Percentiles rank a stretch among this genome's conserved stretches.
These are phyloP conservation scores for Trichosporon sp. DNA, from an alignment of 1,284 basidiomycete genomes.

Conservation along the genomic window DNA sequence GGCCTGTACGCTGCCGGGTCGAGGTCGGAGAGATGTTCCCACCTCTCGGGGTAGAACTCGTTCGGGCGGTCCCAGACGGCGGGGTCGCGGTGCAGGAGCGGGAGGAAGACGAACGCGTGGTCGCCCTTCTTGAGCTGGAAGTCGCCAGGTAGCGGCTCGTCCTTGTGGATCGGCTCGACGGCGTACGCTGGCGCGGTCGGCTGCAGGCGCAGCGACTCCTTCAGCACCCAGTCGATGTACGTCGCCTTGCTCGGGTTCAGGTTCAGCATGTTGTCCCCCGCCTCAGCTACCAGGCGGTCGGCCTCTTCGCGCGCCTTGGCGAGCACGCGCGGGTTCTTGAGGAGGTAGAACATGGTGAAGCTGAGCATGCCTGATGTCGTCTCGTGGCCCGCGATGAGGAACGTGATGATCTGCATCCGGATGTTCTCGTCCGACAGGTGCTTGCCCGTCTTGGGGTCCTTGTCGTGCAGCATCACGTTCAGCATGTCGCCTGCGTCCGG, in stretches of 20 bases:
- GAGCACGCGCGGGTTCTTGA: conserved; percentile 60
- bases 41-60: conserved; percentile 47
- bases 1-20: conserved; percentile 48
- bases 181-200: conserved; percentile 44
- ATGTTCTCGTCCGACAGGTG: conserved; percentile 76
- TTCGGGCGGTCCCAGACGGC: conserved; percentile 53
- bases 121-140: conserved; percentile 48
- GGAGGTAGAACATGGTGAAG: conserved; percentile 76
- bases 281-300: conserved; percentile 48
- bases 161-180: conserved; percentile 44
- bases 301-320: conserved; percentile 58
- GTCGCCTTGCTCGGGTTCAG: conserved; percentile 45
- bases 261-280: background rate
- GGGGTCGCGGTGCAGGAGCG: conserved; percentile 49
- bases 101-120: conserved; percentile 39
- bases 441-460: conserved; percentile 53
- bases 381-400: conserved; percentile 64
- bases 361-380: conserved; percentile 69
- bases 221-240: conserved; percentile 52
- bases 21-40: conserved; percentile 33
- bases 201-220: conserved; percentile 51
- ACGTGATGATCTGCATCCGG: conserved; percentile 53
- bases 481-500: conserved; percentile 49
- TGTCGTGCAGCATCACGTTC: conserved; percentile 51
- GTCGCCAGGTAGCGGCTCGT: conserved; percentile 33